Conservation (phyloP, 257 asterid species). For the Gentiana macrophylla region DNA sequence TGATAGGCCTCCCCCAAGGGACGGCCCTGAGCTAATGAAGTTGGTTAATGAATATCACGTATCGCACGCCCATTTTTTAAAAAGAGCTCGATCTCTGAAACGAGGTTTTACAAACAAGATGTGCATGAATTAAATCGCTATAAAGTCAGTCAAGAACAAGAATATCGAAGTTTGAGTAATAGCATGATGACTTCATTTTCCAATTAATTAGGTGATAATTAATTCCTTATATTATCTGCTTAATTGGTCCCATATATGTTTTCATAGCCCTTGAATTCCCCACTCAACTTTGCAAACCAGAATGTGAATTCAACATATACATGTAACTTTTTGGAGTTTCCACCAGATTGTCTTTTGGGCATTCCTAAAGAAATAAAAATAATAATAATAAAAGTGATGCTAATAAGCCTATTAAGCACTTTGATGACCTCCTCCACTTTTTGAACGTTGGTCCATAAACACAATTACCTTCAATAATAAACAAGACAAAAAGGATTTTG, state of each 20-base stretch:
- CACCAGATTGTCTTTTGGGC: conserved; percentile 16
- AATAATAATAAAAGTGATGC: conserved; percentile 3
- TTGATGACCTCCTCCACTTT: conserved; percentile 20
- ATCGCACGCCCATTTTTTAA: too few relatives aligned
- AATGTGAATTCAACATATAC: conserved; percentile 14
- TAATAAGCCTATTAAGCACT: conserved; percentile 22
- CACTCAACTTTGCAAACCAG: not conserved
- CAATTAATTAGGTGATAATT: not conserved
- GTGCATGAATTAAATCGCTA: too few relatives aligned
- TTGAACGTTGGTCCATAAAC: conserved; percentile 28
- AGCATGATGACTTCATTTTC: not conserved
- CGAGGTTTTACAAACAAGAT: too few relatives aligned
- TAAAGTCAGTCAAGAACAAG: too few relatives aligned
- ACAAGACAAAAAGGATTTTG: conserved; percentile 22
- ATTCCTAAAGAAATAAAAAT: not conserved
- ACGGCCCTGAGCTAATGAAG: too few relatives aligned
- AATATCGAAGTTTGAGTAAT: too few relatives aligned
- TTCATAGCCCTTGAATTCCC: not conserved
- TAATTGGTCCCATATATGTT: not conserved
- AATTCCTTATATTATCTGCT: not conserved
- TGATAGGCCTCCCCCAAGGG: too few relatives aligned
- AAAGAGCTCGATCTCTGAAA: too few relatives aligned
- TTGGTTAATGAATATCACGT: too few relatives aligned
- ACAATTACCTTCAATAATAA: conserved; percentile 12
- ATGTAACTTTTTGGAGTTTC: conserved; percentile 4